Conservation (phyloP, 1,284 basidiomycete genomes). For the Boletellus dicymbophilus region DNA sequence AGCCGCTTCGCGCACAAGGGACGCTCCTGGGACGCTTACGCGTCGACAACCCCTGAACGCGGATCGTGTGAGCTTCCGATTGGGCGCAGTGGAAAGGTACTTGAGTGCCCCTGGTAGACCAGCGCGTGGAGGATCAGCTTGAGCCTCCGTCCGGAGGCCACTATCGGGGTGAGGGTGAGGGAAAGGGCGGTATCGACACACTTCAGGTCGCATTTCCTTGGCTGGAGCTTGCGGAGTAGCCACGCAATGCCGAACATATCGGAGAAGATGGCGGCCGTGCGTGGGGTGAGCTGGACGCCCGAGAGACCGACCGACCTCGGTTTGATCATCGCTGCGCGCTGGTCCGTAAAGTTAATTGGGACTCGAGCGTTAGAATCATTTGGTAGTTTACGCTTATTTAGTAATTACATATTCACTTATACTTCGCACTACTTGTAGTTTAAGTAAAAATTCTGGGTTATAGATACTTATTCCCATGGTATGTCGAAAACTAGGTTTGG, state of each 20-base stretch:
- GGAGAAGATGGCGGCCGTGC: constrained; percentile 77
- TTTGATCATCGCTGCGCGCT: too few species aligned
- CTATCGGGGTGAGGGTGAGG: background rate
- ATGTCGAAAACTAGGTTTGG: too few species aligned
- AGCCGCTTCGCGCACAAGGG: background rate
- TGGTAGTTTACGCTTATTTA: too few species aligned
- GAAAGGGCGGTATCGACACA: constrained; percentile 39
- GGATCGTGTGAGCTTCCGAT: constrained; percentile 74
- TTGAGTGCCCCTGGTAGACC: constrained; percentile 80
- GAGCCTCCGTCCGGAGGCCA: constrained; percentile 65
- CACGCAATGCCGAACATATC: constrained; percentile 91
- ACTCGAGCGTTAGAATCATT: too few species aligned
- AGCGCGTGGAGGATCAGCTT: constrained; percentile 92
- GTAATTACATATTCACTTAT: too few species aligned
- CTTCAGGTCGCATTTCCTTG: constrained; percentile 80
- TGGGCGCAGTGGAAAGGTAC: constrained; percentile 87
- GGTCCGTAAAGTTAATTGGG: too few species aligned
- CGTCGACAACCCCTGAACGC: constrained; percentile 85
- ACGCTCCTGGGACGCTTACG: constrained; percentile 57
- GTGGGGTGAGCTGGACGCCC: constrained; percentile 70
- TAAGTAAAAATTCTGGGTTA: too few species aligned
- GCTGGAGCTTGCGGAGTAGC: constrained; percentile 81
- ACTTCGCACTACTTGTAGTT: too few species aligned
- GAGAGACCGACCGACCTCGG: constrained; percentile 79
- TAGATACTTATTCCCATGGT: too few species aligned